Conservation (phyloP, 2,329 filamentous ascomycete species). For the Neopestalotiopsis rosae region DNA sequence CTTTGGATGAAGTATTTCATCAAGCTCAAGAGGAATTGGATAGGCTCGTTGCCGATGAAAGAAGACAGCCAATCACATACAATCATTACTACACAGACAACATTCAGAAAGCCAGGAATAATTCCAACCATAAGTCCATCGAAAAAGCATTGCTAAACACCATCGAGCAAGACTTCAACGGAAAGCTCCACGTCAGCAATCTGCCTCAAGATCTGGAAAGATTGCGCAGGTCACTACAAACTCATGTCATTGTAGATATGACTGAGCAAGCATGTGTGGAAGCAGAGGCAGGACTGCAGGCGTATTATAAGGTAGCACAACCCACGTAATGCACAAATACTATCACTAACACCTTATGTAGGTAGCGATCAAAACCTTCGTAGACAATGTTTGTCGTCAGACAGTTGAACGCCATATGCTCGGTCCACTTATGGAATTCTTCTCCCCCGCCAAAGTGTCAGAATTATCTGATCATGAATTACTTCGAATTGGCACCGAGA, state of each 20-base stretch:
- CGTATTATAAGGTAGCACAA: too few species aligned
- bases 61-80: conserved; percentile 32
- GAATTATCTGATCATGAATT: conserved; percentile 7
- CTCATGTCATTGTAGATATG: too few species aligned
- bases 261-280: too few species aligned
- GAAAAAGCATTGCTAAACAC: too few species aligned
- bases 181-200: too few species aligned
- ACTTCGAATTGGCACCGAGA: conserved; percentile 8
- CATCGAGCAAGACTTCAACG: too few species aligned
- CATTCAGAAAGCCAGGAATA: conserved; percentile 27
- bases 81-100: conserved; percentile 37
- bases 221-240: too few species aligned
- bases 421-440: conserved; percentile 23
- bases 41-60: conserved; percentile 28
- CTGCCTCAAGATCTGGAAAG: too few species aligned
- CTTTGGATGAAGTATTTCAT: background rate
- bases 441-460: conserved; percentile 20
- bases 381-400: conserved; percentile 34
- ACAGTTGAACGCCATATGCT: conserved; percentile 33
- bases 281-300: too few species aligned
- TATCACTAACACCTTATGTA: conserved; percentile 5
- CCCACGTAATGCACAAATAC: too few species aligned
- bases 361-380: conserved; percentile 33
- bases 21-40: conserved; percentile 25
- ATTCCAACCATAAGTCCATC: too few species aligned